Conservation (phyloP, 176 grass and related monocot species). For the Raddia distichophylla region DNA sequence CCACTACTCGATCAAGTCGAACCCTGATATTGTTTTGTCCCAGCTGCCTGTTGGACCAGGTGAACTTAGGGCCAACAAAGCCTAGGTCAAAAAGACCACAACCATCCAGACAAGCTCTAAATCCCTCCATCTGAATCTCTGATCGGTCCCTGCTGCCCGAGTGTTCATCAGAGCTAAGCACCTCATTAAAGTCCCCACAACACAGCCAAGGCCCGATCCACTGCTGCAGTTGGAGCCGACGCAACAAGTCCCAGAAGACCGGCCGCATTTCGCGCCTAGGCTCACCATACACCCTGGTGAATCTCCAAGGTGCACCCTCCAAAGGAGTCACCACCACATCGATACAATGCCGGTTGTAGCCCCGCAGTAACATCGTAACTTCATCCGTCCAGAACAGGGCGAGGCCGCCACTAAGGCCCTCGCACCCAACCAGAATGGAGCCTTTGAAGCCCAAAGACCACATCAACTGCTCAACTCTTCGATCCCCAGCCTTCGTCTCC, state of each 20-base stretch:
- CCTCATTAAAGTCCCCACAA: not conserved
- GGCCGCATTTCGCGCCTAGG: not conserved
- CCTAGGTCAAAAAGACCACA: not conserved
- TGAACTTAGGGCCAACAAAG: not conserved
- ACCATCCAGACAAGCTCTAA: not conserved
- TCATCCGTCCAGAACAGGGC: not conserved
- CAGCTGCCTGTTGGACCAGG: not conserved
- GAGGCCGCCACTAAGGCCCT: not conserved
- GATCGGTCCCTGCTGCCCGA: not conserved
- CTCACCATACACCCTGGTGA: not conserved
- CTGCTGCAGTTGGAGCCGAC: fast-evolving
- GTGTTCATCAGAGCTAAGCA: not conserved
- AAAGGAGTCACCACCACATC: not conserved
- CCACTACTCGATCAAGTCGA: not conserved
- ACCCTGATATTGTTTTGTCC: not conserved
- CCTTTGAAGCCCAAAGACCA: not conserved
- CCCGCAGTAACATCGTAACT: too few relatives aligned
- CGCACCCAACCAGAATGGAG: not conserved
- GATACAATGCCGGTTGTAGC: not conserved
- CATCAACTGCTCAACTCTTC: not conserved
- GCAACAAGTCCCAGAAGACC: not conserved
- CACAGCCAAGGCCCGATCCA: not conserved
- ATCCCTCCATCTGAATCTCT: not conserved
- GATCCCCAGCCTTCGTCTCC: not conserved
- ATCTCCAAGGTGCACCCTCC: not conserved